phyloP scores from a whole-genome alignment of 1,284 basidiomycete genomes.

The Schizopora paradoxa region DNA sequence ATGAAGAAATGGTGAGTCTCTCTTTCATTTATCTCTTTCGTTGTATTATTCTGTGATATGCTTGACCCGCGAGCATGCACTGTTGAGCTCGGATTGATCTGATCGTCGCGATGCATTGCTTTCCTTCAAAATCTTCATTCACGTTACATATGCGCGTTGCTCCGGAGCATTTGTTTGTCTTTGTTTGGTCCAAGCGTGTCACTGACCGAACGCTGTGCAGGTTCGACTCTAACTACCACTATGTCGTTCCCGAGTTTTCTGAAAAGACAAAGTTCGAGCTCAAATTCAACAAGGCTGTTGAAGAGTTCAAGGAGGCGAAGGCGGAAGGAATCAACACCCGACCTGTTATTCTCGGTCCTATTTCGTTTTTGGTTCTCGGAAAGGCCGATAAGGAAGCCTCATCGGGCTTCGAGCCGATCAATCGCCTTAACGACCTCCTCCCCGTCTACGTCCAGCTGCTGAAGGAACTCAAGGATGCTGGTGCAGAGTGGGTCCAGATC shows the following conservation, averaged over 20 bases:
- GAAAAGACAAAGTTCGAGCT: slow-evolving; percentile 92
- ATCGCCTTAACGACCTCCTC: slow-evolving; percentile 85
- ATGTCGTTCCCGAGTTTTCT: slow-evolving; percentile 96
- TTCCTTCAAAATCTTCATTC: too few species aligned
- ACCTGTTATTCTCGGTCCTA: slow-evolving; percentile 93
- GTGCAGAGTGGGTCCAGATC: slow-evolving; percentile 92
- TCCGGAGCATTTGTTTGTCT: background rate
- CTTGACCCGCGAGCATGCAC: slow-evolving; percentile 12
- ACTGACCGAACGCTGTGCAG: slow-evolving; percentile 33
- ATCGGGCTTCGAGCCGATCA: slow-evolving; percentile 85
- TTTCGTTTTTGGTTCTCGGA: slow-evolving; percentile 93
- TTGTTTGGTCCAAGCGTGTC: background rate
- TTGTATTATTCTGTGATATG: slow-evolving; percentile 4
- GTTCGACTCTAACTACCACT: slow-evolving; percentile 99
- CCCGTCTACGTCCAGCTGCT: slow-evolving; percentile 93
- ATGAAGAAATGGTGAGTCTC: slow-evolving; percentile 94
- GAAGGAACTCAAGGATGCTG: slow-evolving; percentile 86
- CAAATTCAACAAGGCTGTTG: slow-evolving; percentile 91
- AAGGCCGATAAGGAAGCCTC: slow-evolving; percentile 88
- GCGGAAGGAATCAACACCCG: slow-evolving; percentile 86
- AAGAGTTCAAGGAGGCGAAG: slow-evolving; percentile 96
- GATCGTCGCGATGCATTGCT: too few species aligned
- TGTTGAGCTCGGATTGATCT: too few species aligned
- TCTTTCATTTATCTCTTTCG: slow-evolving; percentile 11
- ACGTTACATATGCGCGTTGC: background rate